These are phyloP conservation scores for Acanthamoeba castellanii DNA, from an alignment of 208 protist species.

Conservation along the genomic window DNA sequence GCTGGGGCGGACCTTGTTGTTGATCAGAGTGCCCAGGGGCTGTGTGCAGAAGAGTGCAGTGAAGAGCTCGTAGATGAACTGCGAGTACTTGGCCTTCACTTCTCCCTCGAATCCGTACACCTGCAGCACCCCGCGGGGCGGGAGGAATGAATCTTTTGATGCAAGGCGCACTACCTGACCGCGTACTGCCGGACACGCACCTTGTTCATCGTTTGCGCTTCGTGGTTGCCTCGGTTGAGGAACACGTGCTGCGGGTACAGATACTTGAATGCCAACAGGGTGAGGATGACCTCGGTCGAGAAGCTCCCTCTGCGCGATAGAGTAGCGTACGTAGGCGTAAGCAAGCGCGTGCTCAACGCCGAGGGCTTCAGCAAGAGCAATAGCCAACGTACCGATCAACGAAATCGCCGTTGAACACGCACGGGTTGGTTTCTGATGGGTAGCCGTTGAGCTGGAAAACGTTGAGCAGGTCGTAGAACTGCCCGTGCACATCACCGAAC, in stretches of 20 bases:
- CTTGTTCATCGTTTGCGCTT: conserved; percentile 96
- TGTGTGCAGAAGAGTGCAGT: conserved; percentile 96
- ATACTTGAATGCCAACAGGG: conserved; percentile 97
- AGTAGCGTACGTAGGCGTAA: conserved; percentile 73
- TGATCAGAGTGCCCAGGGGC: conserved; percentile 95
- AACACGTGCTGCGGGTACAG: conserved; percentile 96
- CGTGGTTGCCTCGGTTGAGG: conserved; percentile 96
- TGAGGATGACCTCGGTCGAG: conserved; percentile 96
- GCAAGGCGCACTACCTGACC: neutral
- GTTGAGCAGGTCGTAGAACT: conserved; percentile 98
- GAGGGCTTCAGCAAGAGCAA: neutral
- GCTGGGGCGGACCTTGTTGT: conserved; percentile 83
- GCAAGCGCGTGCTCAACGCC: neutral
- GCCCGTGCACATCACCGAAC: conserved; percentile 99
- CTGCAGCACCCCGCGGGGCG: neutral
- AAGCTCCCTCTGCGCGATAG: conserved; percentile 98
- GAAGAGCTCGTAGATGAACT: conserved; percentile 95
- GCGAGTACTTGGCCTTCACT: conserved; percentile 95
- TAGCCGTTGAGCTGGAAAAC: conserved; percentile 94
- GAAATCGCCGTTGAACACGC: conserved; percentile 95
- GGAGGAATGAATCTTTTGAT: neutral
- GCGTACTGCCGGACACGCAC: neutral
- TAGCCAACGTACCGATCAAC: conserved; percentile 47
- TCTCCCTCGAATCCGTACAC: conserved; percentile 99
- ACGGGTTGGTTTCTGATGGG: conserved; percentile 93